A percentile compares a stretch with the other conserved stretches of the same genome.
phyloP scores from a whole-genome alignment of 345 rosid genomes.

The Erodium maritimum region DNA sequence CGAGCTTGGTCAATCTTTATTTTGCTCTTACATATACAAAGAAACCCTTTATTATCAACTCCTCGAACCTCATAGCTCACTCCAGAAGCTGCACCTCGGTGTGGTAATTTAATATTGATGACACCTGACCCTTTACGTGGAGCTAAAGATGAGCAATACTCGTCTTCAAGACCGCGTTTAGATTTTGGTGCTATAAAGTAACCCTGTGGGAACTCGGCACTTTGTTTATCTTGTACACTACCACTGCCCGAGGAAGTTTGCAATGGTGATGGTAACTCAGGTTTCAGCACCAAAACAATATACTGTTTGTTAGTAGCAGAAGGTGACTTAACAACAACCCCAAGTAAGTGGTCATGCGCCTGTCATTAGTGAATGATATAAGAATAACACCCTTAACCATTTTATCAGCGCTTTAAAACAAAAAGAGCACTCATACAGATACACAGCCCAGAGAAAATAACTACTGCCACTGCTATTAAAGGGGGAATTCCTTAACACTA shows the following conservation, averaged over 20 bases:
- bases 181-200: conserved; percentile 59
- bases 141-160: conserved; percentile 26
- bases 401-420: neutral
- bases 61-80: conserved; percentile 68
- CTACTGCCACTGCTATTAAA: neutral
- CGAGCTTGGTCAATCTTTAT: conserved; percentile 49
- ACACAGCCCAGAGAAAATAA: neutral
- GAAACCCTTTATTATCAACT: conserved; percentile 53
- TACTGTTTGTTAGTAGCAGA: conserved; percentile 38
- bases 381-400: neutral
- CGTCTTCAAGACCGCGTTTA: conserved; percentile 57
- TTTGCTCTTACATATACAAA: conserved; percentile 47
- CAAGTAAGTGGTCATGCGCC: conserved; percentile 75
- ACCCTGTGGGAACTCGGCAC: conserved; percentile 43
- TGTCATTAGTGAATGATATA: conserved; percentile 22
- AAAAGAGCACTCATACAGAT: neutral
- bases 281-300: conserved; percentile 65
- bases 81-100: conserved; percentile 69
- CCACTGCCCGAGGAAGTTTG: conserved; percentile 32
- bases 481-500: too few species aligned
- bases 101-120: conserved; percentile 56
- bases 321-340: conserved; percentile 59
- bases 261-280: conserved; percentile 39
- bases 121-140: conserved; percentile 58
- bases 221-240: conserved; percentile 33